Conservation (phyloP, 805 yeast genomes). For the Huiozyma naganishii region DNA sequence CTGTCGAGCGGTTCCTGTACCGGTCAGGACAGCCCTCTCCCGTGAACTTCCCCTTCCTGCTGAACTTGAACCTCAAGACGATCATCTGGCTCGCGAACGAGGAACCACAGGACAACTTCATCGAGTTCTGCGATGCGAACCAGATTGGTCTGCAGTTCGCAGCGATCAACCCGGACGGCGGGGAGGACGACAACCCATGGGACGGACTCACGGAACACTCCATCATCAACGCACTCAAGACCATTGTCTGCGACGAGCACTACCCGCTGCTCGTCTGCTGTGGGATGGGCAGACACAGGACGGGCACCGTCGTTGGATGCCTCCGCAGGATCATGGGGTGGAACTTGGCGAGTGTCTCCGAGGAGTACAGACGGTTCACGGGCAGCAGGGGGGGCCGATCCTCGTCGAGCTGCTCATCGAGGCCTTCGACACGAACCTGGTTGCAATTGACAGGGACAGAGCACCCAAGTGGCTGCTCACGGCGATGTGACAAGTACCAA, state of each 20-base stretch:
- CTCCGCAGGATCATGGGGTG: constrained; percentile 88
- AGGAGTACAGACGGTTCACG: constrained; percentile 88
- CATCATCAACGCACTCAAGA: constrained; percentile 65
- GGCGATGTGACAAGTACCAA: constrained; percentile 4
- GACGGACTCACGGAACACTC: constrained; percentile 82
- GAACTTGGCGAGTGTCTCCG: constrained; percentile 88
- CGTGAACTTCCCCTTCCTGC: constrained; percentile 79
- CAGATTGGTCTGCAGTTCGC: constrained; percentile 72
- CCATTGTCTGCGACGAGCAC: constrained; percentile 59
- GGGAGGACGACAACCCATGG: constrained; percentile 78
- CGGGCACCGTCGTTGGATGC: constrained; percentile 95
- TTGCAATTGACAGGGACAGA: constrained; percentile 19
- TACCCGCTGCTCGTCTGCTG: constrained; percentile 89
- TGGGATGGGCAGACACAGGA: constrained; percentile 96
- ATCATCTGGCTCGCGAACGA: constrained; percentile 93
- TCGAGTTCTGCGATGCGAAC: constrained; percentile 67
- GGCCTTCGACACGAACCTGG: constrained; percentile 26
- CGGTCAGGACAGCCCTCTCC: constrained; percentile 92
- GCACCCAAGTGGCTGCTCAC: constrained; percentile 27
- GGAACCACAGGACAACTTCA: constrained; percentile 82
- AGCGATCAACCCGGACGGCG: constrained; percentile 69
- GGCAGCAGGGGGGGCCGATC: constrained; percentile 90
- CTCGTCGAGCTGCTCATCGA: constrained; percentile 86
- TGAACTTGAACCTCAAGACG: constrained; percentile 61
- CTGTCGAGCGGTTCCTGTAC: constrained; percentile 80